A percentile compares a stretch with the other conserved stretches of the same genome.
phyloP scores from a whole-genome alignment of 1,284 basidiomycete genomes.

The Dichomitus squalens region DNA sequence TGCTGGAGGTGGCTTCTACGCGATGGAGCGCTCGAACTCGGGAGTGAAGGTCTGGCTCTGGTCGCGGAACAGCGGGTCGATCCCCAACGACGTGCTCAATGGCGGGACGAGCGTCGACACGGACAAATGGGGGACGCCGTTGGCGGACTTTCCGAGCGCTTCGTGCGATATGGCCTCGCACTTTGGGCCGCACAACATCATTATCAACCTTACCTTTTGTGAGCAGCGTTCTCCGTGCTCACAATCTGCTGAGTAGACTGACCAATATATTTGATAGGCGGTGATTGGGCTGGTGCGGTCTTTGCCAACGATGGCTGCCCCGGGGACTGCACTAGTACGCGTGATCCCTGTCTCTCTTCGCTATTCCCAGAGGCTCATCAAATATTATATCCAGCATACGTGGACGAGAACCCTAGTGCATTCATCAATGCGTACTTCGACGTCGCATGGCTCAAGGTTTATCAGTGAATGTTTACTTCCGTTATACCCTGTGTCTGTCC shows the following conservation, averaged over 20 bases:
- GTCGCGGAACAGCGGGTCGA: slow-evolving; percentile 42
- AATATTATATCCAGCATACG: slow-evolving; percentile 44
- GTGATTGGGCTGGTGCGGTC: slow-evolving; percentile 57
- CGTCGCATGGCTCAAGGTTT: slow-evolving; percentile 52
- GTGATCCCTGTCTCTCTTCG: neutral
- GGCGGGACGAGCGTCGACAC: slow-evolving; percentile 47
- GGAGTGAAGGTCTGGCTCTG: slow-evolving; percentile 66
- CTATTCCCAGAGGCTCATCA: neutral
- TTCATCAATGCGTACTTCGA: slow-evolving; percentile 73
- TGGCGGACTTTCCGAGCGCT: too few species aligned
- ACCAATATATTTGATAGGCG: too few species aligned
- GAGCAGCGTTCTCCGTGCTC: too few species aligned
- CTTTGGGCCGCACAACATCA: too few species aligned
- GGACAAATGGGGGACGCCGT: slow-evolving; percentile 29
- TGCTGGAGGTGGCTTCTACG: slow-evolving; percentile 65
- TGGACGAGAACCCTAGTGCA: slow-evolving; percentile 63
- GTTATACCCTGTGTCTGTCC: too few species aligned
- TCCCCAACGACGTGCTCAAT: slow-evolving; percentile 48
- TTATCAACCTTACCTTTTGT: too few species aligned
- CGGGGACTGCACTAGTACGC: slow-evolving; percentile 47
- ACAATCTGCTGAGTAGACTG: too few species aligned
- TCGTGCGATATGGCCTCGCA: too few species aligned
- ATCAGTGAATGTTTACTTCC: too few species aligned
- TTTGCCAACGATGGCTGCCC: slow-evolving; percentile 48
- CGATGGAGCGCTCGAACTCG: slow-evolving; percentile 49